Percentiles rank a stretch among this genome's conserved stretches.
Evolutionary conservation across 345 rosid species (phyloP).

Genomic region (Hypericum androsaemum): DNA sequence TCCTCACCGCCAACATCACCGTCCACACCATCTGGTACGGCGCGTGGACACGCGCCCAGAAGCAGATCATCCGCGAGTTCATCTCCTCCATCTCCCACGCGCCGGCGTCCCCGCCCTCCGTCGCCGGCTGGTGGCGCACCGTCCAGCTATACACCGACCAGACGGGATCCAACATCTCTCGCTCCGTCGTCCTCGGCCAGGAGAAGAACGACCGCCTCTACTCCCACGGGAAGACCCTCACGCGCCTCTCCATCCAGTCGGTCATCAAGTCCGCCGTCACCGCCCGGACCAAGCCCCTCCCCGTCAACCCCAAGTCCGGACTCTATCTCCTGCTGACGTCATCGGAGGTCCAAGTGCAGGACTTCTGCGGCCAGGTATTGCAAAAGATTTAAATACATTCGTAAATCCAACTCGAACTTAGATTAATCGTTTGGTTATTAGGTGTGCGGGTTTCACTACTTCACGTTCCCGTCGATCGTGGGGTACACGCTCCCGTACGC

Average conservation of each 20-base stretch:
- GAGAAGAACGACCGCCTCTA: slow-evolving; percentile 90
- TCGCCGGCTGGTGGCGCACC: slow-evolving; percentile 92
- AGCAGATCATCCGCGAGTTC: slow-evolving; percentile 81
- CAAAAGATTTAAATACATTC: too few species aligned
- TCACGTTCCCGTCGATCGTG: slow-evolving; percentile 89
- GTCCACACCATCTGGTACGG: slow-evolving; percentile 96
- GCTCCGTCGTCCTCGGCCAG: slow-evolving; percentile 32
- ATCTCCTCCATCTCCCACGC: slow-evolving; percentile 63
- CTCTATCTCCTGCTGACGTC: slow-evolving; percentile 72
- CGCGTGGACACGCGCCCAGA: slow-evolving; percentile 57
- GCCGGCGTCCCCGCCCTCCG: slow-evolving; percentile 48
- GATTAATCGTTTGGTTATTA: too few species aligned
- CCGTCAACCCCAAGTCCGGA: slow-evolving; percentile 62
- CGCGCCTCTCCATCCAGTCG: slow-evolving; percentile 73
- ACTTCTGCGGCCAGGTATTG: slow-evolving; percentile 73
- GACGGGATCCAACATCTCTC: slow-evolving; percentile 36
- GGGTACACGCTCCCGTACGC: slow-evolving; percentile 95
- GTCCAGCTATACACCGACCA: slow-evolving; percentile 85
- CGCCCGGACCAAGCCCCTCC: slow-evolving; percentile 55
- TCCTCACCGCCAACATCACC: slow-evolving; percentile 76
- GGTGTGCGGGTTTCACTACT: slow-evolving; percentile 87
- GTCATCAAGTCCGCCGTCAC: slow-evolving; percentile 76
- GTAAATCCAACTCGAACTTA: too few species aligned
- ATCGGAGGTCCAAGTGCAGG: slow-evolving; percentile 89
- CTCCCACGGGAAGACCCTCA: slow-evolving; percentile 78